Percentiles rank a stretch among this genome's conserved stretches.
phyloP scores from a whole-genome alignment of 805 yeast genomes.

The Maudiozyma serrabonitensis region DNA sequence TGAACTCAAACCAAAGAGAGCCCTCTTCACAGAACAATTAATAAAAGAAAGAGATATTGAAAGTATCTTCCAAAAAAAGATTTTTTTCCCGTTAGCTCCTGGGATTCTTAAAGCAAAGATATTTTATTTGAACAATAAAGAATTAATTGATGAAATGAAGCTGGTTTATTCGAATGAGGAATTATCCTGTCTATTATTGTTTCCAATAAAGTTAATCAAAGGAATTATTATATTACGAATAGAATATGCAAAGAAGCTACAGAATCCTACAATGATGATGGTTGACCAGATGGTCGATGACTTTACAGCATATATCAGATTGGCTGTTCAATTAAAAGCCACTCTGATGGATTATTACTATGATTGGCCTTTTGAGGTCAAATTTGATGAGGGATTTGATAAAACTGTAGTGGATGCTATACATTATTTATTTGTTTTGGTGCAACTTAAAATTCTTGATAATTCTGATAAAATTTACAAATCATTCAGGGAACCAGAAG shows the following conservation, averaged over 20 bases:
- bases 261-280: slow-evolving; percentile 88
- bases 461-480: slow-evolving; percentile 65
- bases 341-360: slow-evolving; percentile 51
- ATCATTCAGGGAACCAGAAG: slow-evolving; percentile 87
- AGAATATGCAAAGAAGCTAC: slow-evolving; percentile 65
- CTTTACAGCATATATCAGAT: slow-evolving; percentile 62
- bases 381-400: slow-evolving; percentile 57
- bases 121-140: slow-evolving; percentile 54
- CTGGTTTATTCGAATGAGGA: slow-evolving; percentile 64
- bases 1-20: slow-evolving; percentile 26
- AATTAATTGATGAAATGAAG: slow-evolving; percentile 54
- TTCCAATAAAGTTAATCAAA: slow-evolving; percentile 72
- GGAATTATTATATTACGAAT: slow-evolving; percentile 71
- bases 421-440: slow-evolving; percentile 57
- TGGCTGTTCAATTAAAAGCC: slow-evolving; percentile 67
- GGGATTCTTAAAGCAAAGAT: slow-evolving; percentile 75
- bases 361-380: slow-evolving; percentile 61
- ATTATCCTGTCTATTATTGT: slow-evolving; percentile 54
- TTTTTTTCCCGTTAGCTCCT: slow-evolving; percentile 63
- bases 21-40: slow-evolving; percentile 74
- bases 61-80: slow-evolving; percentile 58
- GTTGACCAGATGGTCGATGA: slow-evolving; percentile 90
- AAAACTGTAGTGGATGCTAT: slow-evolving; percentile 63
- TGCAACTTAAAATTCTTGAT: slow-evolving; percentile 71
- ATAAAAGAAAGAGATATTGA: slow-evolving; percentile 73